Conservation (phyloP, 345 rosid species). For the Hibiscus mutabilis region DNA sequence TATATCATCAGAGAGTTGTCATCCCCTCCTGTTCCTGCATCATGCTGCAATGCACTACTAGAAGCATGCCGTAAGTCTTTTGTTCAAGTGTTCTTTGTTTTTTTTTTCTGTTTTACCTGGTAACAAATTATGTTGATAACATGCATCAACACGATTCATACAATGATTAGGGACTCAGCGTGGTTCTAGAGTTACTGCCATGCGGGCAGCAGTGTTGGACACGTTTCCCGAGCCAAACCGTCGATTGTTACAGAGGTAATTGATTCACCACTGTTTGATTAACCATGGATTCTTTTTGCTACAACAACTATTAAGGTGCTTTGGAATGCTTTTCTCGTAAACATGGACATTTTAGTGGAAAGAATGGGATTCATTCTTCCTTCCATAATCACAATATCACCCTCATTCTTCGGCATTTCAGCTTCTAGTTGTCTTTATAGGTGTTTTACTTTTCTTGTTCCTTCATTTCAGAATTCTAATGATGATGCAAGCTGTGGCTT, state of each 20-base stretch:
- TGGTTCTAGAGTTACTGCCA: constrained; percentile 57
- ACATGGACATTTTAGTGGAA: not conserved
- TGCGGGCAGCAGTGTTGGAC: constrained; percentile 82
- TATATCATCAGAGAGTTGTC: constrained; percentile 92
- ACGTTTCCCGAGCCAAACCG: constrained; percentile 99
- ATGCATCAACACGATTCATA: not conserved
- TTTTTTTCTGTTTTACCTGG: constrained; percentile 10
- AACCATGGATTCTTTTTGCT: not conserved
- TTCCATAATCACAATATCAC: not conserved
- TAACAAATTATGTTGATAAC: not conserved
- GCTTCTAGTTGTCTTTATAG: not conserved
- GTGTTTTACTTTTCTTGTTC: constrained; percentile 12
- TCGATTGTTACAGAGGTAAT: constrained; percentile 82
- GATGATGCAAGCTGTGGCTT: constrained; percentile 91
- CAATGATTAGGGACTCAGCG: constrained; percentile 60
- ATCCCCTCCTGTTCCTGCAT: constrained; percentile 96
- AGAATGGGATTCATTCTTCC: not conserved
- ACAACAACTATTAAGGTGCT: not conserved
- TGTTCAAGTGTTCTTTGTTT: constrained; percentile 11
- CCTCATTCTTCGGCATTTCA: constrained; percentile 5
- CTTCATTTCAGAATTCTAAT: constrained; percentile 60
- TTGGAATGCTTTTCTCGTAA: not conserved
- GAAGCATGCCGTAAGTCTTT: constrained; percentile 87
- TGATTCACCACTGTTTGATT: not conserved
- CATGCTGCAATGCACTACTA: constrained; percentile 92